Evolutionary conservation across 148 eudicot species (phyloP).

Genomic region (Cornus florida): DNA sequence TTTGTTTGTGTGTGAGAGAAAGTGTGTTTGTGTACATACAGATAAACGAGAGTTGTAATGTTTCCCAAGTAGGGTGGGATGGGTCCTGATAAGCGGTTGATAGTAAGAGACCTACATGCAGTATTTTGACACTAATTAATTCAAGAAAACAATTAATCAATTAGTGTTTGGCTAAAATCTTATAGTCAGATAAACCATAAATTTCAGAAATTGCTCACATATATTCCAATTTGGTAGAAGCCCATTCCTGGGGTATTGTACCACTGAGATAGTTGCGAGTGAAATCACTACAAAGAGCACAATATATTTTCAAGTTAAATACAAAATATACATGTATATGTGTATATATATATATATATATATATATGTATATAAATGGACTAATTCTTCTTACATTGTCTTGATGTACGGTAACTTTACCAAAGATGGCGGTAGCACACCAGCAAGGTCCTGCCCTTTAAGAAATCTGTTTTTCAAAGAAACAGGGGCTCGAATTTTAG

Average conservation of each 20-base stretch:
- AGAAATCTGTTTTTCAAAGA: slow-evolving; percentile 28
- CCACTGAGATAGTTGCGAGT: not conserved
- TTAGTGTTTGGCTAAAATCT: not conserved
- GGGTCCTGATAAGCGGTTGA: not conserved
- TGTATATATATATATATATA: too few relatives aligned
- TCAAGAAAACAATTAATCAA: not conserved
- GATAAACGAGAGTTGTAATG: not conserved
- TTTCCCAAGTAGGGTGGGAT: not conserved
- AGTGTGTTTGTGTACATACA: not conserved
- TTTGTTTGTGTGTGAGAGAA: too few relatives aligned
- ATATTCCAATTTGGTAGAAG: not conserved
- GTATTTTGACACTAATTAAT: not conserved
- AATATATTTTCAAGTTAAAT: not conserved
- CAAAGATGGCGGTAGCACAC: slow-evolving; percentile 38
- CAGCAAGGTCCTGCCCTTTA: slow-evolving; percentile 44
- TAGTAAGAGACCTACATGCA: not conserved
- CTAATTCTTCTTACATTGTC: not conserved
- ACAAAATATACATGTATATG: too few relatives aligned
- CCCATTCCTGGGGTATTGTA: not conserved
- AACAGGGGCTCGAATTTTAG: not conserved
- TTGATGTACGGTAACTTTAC: slow-evolving; percentile 22
- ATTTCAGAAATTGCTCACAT: not conserved
- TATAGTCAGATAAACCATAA: not conserved
- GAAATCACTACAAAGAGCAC: not conserved
- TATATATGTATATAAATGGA: too few relatives aligned